Evolutionary conservation across 1,284 basidiomycete genomes (phyloP), one percentile per base, ranked within the genome.

Genomic region (Neonothopanus nambi): DNA sequence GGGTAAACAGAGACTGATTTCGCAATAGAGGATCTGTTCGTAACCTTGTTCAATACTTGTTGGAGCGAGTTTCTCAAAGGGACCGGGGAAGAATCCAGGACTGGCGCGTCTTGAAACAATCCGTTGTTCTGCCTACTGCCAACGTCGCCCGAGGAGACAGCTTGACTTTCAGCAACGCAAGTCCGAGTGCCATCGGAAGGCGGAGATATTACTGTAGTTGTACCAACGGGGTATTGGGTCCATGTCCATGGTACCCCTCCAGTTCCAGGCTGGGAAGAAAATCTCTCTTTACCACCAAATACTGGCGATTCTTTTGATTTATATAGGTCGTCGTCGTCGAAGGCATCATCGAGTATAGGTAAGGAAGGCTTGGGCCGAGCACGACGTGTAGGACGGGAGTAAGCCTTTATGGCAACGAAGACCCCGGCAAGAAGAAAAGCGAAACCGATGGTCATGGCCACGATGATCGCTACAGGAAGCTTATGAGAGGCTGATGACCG

Each of bases 211-310:
- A 20, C 9, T 24, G 42, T 17, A 3, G 65, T 63, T 20, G 68
- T 67, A 6, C 65, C 66, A 1, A 74, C 77, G n/a, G 76, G 74
- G 63, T 87, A 87, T 58, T 84, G 81, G 2, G 39, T 50, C 48
- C 48, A 51, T 2, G 82, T 80, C 85, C 85, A 89, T 37, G 76
- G 72, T 74, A 77, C 81, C 24, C 69, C 70, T 51, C 72, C 74
- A 37, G 58, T 61, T 12, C 72, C 74, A 56, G 74, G 70, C 23
- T 74, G 68, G 17, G 73, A 68, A 1, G 87, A 88, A 37, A 78
- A 69, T 23, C 80, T 70, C 63, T 89, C 87, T 60, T 84, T 82
- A 2, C 88, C 87, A 15, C 87, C 88, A 63, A 90, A 90, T 37
- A 89, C 69, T 15, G 85, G 85, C 2, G 88, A 89, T 26, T 84